Evolutionary conservation across 1,284 basidiomycete genomes (phyloP).

Genomic region (Trametes pubescens): DNA sequence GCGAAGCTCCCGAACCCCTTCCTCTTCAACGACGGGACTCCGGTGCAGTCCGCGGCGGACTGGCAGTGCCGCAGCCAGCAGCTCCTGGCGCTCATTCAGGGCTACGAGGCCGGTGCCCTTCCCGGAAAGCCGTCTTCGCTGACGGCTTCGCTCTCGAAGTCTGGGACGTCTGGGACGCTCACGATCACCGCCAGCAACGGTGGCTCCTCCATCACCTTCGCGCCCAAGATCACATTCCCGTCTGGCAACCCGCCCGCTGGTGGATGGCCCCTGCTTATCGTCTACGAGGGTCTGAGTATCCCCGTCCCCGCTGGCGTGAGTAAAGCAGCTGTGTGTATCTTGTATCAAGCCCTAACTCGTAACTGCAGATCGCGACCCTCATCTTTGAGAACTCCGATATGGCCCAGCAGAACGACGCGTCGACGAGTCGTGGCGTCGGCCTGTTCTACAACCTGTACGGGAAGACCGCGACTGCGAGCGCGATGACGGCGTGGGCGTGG

Average conservation of each 20-base stretch:
- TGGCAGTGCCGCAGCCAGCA: constrained; percentile 59
- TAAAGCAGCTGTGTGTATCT: background rate
- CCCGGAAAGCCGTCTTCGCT: constrained; percentile 52
- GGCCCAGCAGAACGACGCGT: constrained; percentile 50
- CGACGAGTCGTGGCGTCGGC: constrained; percentile 55
- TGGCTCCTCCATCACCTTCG: constrained; percentile 55
- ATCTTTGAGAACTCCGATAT: constrained; percentile 60
- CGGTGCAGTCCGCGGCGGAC: constrained; percentile 51
- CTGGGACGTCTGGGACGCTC: constrained; percentile 48
- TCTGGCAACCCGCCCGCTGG: constrained; percentile 50
- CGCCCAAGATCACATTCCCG: constrained; percentile 51
- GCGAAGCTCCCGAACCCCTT: constrained; percentile 58
- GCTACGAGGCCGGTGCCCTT: constrained; percentile 56
- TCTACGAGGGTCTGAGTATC: constrained; percentile 56
- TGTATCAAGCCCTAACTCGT: background rate
- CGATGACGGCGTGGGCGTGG: constrained; percentile 67
- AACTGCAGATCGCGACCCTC: constrained; percentile 50
- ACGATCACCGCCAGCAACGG: constrained; percentile 52
- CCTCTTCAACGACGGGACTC: constrained; percentile 51
- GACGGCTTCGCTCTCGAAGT: constrained; percentile 47
- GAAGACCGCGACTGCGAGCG: constrained; percentile 50
- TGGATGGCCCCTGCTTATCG: constrained; percentile 59
- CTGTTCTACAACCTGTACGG: constrained; percentile 64
- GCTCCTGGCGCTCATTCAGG: constrained; percentile 54
- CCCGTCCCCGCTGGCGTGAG: constrained; percentile 53